These are phyloP conservation scores for Solanum ossicruentum DNA, from an alignment of 257 asterid species.

Conservation along the genomic window DNA sequence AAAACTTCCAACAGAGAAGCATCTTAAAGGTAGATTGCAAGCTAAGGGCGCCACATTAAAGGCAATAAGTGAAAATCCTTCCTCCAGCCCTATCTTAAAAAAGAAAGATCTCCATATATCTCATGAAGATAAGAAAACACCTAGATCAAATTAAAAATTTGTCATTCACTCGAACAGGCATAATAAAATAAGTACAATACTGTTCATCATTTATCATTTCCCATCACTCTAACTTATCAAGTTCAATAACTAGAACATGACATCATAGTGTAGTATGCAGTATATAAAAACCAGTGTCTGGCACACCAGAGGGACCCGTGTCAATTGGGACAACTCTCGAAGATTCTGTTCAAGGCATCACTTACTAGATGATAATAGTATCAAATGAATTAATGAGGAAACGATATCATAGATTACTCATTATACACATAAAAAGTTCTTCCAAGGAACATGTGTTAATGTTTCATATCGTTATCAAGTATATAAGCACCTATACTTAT, in stretches of 20 bases:
- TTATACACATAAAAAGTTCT: background rate
- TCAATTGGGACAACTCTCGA: background rate
- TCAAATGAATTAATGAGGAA: background rate
- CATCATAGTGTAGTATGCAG: background rate
- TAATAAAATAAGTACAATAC: background rate
- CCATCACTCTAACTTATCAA: background rate
- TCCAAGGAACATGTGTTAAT: background rate
- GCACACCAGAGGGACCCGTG: background rate
- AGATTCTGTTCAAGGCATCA: background rate
- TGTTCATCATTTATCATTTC: background rate
- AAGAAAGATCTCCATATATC: background rate
- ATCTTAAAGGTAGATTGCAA: background rate
- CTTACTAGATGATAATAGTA: background rate
- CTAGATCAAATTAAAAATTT: background rate
- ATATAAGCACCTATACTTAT: background rate
- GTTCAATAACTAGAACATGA: background rate
- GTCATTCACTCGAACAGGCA: background rate
- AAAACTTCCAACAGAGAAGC: background rate
- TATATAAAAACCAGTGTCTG: background rate
- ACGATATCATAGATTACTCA: background rate
- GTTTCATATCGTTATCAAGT: background rate
- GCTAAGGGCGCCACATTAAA: background rate
- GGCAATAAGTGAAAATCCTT: background rate
- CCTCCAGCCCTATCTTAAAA: background rate
- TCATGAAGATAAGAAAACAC: background rate